Evolutionary conservation across 176 grass and related monocot genomes (phyloP).

Genomic region (Elaeis guineensis): DNA sequence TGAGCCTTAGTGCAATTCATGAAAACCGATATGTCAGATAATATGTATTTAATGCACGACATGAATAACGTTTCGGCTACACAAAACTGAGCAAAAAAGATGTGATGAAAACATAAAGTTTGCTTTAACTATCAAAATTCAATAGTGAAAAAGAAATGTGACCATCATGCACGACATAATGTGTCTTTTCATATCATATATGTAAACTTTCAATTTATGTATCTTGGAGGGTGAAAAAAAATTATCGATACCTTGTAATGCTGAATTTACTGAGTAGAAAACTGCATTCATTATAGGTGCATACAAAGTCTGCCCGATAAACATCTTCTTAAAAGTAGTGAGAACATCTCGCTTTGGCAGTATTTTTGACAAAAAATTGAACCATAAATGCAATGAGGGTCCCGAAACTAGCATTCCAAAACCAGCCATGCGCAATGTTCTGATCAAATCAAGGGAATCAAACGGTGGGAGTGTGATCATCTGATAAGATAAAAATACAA

Average conservation of each 20-base stretch:
- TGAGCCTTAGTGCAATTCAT: too few relatives aligned
- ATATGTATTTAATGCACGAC: too few relatives aligned
- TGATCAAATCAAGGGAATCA: conserved; percentile 44
- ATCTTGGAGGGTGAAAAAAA: conserved; percentile 1
- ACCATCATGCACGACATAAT: too few relatives aligned
- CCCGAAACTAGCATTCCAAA: conserved; percentile 83
- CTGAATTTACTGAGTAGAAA: conserved; percentile 95
- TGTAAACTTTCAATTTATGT: too few relatives aligned
- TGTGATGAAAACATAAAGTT: too few relatives aligned
- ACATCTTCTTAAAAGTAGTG: conserved; percentile 91
- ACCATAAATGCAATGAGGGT: conserved; percentile 81
- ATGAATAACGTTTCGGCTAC: too few relatives aligned
- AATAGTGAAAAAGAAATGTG: too few relatives aligned
- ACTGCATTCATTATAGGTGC: conserved; percentile 76
- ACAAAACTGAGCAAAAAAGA: too few relatives aligned
- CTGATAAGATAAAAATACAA: conserved; percentile 31
- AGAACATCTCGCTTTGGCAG: conserved; percentile 73
- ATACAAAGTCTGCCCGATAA: conserved; percentile 80
- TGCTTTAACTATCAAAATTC: too few relatives aligned
- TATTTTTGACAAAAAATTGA: conserved; percentile 80
- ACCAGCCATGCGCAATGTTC: conserved; percentile 76
- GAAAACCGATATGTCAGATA: too few relatives aligned
- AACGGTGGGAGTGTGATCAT: conserved; percentile 47
- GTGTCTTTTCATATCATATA: too few relatives aligned
- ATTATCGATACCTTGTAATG: conserved; percentile 64